Evolutionary conservation across 2,329 filamentous ascomycete species (phyloP), one percentile per base, ranked within the genome.

Genomic region (Fusarium sulawesiense): DNA sequence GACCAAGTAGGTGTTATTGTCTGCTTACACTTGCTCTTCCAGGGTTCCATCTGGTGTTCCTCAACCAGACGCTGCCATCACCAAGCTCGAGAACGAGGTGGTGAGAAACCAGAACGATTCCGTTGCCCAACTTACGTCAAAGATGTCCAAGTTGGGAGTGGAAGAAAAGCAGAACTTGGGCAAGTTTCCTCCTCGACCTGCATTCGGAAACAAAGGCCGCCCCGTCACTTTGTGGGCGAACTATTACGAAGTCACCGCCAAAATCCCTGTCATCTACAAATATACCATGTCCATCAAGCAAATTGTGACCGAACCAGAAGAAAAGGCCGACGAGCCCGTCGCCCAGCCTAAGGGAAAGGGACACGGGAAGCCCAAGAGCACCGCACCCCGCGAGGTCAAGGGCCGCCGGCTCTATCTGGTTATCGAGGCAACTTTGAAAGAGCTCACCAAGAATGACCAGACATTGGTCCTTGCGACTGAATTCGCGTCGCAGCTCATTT

Each of bases 201-300:
- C 81, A 3, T 88, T 83, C 66, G 86, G 86, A 21, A 80, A 74
- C 5, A 70, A 68, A 7, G 87, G 87, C 6, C 75, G 48, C 3
- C 46, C 74, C 0, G 81, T 86, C 4, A 71, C 78, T 3, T 77
- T 89, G 0, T 88, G 85, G 85, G 79, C 86, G 7, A 89, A 89
- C 74, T 88, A 86, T 69, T 88, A 87, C 70, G 77, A 77, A 2
- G 60, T 89, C 49, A 72, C 79, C 9, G 67, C 84, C 10, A 79
- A 80, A 42, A 72, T 77, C 0, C 72, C 78, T 3, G 62, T 69
- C 0, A 61, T 87, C 7, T 83, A 80, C 73, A 84, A 81, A 60
- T 88, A 88, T 73, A 79, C 78, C 4, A 63, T 88, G 12, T 76
- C 80, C 3, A 80, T 83, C 13, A 71, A 64, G 2, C 75, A 79